Evolutionary conservation across 345 rosid genomes (phyloP).

Genomic region (Eucalyptus marginata): DNA sequence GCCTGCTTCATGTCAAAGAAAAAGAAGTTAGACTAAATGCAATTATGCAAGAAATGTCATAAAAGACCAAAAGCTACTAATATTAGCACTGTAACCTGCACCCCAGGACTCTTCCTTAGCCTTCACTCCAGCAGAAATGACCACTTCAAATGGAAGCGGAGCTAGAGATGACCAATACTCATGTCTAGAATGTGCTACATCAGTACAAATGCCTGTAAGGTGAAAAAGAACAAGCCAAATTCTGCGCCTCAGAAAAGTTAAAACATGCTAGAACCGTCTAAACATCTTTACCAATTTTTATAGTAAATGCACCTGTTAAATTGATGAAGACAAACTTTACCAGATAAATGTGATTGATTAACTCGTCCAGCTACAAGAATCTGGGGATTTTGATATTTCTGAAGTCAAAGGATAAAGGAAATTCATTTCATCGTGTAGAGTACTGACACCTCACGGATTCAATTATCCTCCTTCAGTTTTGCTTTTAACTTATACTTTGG

Average conservation of each 20-base stretch:
- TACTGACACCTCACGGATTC: not conserved
- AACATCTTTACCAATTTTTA: not conserved
- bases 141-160: conserved; percentile 87
- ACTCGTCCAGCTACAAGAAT: not conserved
- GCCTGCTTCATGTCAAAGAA: not conserved
- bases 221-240: not conserved
- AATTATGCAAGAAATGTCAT: not conserved
- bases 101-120: conserved; percentile 31
- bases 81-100: not conserved
- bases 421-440: not conserved
- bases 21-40: not conserved
- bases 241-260: not conserved
- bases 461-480: not conserved
- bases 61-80: not conserved
- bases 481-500: not conserved
- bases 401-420: not conserved
- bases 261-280: not conserved
- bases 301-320: not conserved
- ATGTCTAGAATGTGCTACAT: conserved; percentile 58
- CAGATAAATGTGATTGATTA: not conserved
- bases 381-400: not conserved
- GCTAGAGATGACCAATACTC: conserved; percentile 82
- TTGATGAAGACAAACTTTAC: not conserved
- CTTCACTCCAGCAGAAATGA: conserved; percentile 66
- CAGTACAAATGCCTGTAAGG: conserved; percentile 49